Percentiles rank a stretch among this genome's conserved stretches.
phyloP scores from a whole-genome alignment of 202 grass and related monocot species.

The Tripidium arundinaceum region DNA sequence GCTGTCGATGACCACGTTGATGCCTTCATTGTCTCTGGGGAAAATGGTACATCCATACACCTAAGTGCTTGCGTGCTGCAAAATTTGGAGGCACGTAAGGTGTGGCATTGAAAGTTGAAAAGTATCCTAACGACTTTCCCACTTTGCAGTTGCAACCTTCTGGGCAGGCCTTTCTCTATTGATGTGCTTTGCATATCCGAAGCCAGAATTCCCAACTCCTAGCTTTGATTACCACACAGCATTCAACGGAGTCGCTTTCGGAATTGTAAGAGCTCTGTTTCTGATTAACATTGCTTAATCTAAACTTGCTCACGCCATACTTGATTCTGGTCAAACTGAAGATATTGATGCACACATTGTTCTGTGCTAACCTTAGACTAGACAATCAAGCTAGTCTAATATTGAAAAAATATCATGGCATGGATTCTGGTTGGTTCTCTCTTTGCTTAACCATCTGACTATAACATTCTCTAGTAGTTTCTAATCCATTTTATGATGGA shows the following conservation, averaged over 20 bases:
- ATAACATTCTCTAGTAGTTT: background rate
- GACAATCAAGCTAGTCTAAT: slow-evolving; percentile 11
- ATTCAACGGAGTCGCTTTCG: slow-evolving; percentile 89
- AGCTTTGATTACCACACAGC: slow-evolving; percentile 93
- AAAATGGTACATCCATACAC: slow-evolving; percentile 61
- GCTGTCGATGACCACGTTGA: slow-evolving; percentile 59
- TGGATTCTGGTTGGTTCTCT: background rate
- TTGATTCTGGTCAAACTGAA: slow-evolving; percentile 17
- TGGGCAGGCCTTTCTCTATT: slow-evolving; percentile 75
- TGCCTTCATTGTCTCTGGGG: slow-evolving; percentile 66
- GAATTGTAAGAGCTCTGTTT: slow-evolving; percentile 82
- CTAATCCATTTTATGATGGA: background rate
- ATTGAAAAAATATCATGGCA: background rate
- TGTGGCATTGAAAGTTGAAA: slow-evolving; percentile 1
- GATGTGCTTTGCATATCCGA: slow-evolving; percentile 84
- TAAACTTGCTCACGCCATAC: background rate
- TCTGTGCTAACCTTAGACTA: slow-evolving; percentile 8
- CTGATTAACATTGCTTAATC: background rate
- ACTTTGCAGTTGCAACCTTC: slow-evolving; percentile 73
- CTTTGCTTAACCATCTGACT: background rate
- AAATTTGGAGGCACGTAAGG: background rate
- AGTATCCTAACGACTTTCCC: background rate
- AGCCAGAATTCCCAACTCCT: slow-evolving; percentile 83
- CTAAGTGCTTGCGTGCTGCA: background rate
- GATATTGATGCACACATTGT: background rate